These are phyloP conservation scores for Artemisia tridentata DNA, from an alignment of 129 eudicot genomes.

Conservation along the genomic window DNA sequence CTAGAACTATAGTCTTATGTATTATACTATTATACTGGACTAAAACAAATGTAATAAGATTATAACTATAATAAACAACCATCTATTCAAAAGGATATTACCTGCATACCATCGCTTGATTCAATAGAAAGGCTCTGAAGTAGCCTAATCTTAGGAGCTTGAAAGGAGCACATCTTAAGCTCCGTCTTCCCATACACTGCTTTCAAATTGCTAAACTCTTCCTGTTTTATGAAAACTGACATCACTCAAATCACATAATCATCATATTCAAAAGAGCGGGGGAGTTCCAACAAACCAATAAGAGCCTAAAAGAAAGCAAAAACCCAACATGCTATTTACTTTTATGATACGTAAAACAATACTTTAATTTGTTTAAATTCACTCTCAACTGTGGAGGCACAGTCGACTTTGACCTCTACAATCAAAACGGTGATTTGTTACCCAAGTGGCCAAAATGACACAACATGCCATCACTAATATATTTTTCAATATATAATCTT, in stretches of 20 bases:
- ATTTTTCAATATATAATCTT: too few species aligned
- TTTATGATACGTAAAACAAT: background rate
- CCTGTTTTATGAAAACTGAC: slow-evolving; percentile 30
- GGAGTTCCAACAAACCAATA: background rate
- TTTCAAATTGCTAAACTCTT: slow-evolving; percentile 41
- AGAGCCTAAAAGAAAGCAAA: too few species aligned
- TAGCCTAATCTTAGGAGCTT: slow-evolving; percentile 81
- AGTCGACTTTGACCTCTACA: too few species aligned
- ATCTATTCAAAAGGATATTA: slow-evolving; percentile 12
- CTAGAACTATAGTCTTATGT: too few species aligned
- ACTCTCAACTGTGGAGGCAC: too few species aligned
- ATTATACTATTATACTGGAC: too few species aligned
- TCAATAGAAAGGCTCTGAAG: slow-evolving; percentile 69
- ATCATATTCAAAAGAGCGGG: background rate
- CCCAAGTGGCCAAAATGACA: too few species aligned
- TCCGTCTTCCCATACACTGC: slow-evolving; percentile 71
- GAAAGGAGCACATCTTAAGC: slow-evolving; percentile 65
- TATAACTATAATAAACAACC: background rate
- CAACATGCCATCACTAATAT: too few species aligned
- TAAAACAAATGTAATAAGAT: background rate
- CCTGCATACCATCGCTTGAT: slow-evolving; percentile 73
- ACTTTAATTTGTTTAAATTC: too few species aligned
- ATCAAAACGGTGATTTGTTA: too few species aligned
- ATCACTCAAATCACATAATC: background rate
- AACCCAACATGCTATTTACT: too few species aligned